Evolutionary conservation across 805 yeast species (phyloP), one percentile per base, ranked within the genome.

Genomic region (Saccharomyces paradoxus): DNA sequence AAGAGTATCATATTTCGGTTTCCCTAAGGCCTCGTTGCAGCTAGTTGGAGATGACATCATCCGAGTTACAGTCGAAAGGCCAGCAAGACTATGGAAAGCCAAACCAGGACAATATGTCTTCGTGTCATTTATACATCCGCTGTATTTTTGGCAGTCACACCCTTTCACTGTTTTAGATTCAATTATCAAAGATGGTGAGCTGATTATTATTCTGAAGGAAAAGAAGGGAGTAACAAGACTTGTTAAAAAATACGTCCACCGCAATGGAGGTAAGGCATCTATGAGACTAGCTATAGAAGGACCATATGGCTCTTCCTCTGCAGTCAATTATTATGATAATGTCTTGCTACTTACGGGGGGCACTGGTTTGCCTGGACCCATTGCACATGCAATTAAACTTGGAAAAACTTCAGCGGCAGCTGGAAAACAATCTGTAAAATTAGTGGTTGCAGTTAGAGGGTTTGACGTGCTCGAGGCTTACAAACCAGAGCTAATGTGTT

Each of bases 331-430:
- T 47, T 84, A 77, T 60, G 78, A 81, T 50, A 77, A 79, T 54
- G 78, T 83, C 6, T 74, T 84, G 7, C 75, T 84, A 48, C 57
- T 86, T 24, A 85, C 91, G 6, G 91, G 89, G 49, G 92, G 94
- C 30, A 82, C 82, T 53, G 94, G 94, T 53, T 73, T 87, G 52
- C 83, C 92, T 0, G 87, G 82, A 1, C 74, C 81, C 21, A 77
- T 78, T 54, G 69, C 80, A 3, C 73, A 79, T 54, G 82, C 77
- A 0, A 59, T 72, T 28, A 72, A 75, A 48, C 60, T 79, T n/a
- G 62, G 60, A 28, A 46, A 58, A 29, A 24, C 32, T 3, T 22
- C 41, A 6, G 51, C 47, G 46, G 46, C 17, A 17, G 37, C 53
- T 17, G 21, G 52, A 17, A 53, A 53, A 21, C 54, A 52, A 41